Conservation (phyloP, 768 basidiomycete genomes). For the Psilocybe cyanescens region DNA sequence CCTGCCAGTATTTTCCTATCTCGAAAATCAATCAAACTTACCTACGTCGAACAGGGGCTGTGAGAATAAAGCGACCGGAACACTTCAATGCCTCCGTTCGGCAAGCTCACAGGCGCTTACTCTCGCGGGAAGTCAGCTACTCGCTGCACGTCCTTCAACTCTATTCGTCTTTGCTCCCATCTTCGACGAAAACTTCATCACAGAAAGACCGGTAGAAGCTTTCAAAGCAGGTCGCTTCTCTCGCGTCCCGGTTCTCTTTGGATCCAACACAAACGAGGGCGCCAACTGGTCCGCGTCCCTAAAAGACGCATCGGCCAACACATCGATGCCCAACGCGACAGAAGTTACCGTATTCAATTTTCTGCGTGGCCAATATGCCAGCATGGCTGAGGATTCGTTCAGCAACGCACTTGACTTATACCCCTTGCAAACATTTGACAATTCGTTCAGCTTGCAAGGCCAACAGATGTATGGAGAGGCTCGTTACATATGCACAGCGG, state of each 20-base stretch:
- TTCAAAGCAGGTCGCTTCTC: slow-evolving; percentile 40
- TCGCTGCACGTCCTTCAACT: slow-evolving; percentile 33
- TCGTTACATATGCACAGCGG: slow-evolving; percentile 46
- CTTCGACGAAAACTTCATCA: slow-evolving; percentile 37
- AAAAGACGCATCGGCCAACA: slow-evolving; percentile 39
- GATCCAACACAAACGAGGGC: slow-evolving; percentile 48
- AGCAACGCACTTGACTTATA: slow-evolving; percentile 35
- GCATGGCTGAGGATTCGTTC: slow-evolving; percentile 32
- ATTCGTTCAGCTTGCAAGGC: slow-evolving; percentile 40
- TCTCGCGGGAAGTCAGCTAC: slow-evolving; percentile 33
- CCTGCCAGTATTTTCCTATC: not conserved
- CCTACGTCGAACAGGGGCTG: slow-evolving; percentile 28
- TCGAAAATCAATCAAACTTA: not conserved
- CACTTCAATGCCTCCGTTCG: slow-evolving; percentile 37
- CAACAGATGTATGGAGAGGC: slow-evolving; percentile 51
- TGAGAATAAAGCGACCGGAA: slow-evolving; percentile 18
- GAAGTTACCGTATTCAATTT: slow-evolving; percentile 45
- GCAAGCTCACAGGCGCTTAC: slow-evolving; percentile 31
- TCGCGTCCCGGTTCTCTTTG: slow-evolving; percentile 43
- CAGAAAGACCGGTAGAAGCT: slow-evolving; percentile 40
- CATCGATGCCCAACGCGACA: slow-evolving; percentile 39
- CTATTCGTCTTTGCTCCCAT: slow-evolving; percentile 44
- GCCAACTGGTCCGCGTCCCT: slow-evolving; percentile 41
- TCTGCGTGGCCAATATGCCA: slow-evolving; percentile 41
- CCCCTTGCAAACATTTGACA: slow-evolving; percentile 35